phyloP scores from a whole-genome alignment of 495 filamentous ascomycete genomes.

The Acidomyces sp. region DNA sequence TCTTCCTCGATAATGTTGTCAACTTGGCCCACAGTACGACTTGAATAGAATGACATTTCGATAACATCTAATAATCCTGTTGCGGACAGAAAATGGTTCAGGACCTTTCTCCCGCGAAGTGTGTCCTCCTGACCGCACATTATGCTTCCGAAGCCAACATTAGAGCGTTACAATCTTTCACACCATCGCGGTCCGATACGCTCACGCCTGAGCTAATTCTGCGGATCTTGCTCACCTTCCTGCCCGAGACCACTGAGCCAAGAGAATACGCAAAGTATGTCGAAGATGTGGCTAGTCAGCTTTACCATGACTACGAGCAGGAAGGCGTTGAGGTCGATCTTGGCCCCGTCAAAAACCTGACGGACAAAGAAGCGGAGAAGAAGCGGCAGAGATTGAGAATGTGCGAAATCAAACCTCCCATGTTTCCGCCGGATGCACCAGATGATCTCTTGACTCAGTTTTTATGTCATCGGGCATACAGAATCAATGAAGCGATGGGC shows the following conservation, averaged over 20 bases:
- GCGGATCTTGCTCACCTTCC: slow-evolving; percentile 70
- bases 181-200: slow-evolving; percentile 42
- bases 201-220: slow-evolving; percentile 56
- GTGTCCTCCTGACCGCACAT: slow-evolving; percentile 49
- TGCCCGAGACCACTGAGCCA: slow-evolving; percentile 65
- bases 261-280: slow-evolving; percentile 49
- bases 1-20: too few species aligned
- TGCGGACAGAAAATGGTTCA: slow-evolving; percentile 13
- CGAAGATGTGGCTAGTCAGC: slow-evolving; percentile 32
- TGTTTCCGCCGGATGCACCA: slow-evolving; percentile 27
- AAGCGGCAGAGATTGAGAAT: slow-evolving; percentile 59
- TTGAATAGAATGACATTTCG: too few species aligned
- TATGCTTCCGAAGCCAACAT: slow-evolving; percentile 47
- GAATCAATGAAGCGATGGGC: slow-evolving; percentile 67
- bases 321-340: slow-evolving; percentile 37
- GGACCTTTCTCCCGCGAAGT: slow-evolving; percentile 45
- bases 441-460: slow-evolving; percentile 54
- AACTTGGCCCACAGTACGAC: too few species aligned
- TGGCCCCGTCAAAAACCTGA: slow-evolving; percentile 46
- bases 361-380: slow-evolving; percentile 51
- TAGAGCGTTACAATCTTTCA: slow-evolving; percentile 46
- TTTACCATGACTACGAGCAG: slow-evolving; percentile 25
- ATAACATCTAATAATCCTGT: too few species aligned
- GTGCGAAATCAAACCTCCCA: slow-evolving; percentile 38
- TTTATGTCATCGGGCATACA: slow-evolving; percentile 59